Conservation (phyloP, 179 eudicot species). For the Silene noctiflora region DNA sequence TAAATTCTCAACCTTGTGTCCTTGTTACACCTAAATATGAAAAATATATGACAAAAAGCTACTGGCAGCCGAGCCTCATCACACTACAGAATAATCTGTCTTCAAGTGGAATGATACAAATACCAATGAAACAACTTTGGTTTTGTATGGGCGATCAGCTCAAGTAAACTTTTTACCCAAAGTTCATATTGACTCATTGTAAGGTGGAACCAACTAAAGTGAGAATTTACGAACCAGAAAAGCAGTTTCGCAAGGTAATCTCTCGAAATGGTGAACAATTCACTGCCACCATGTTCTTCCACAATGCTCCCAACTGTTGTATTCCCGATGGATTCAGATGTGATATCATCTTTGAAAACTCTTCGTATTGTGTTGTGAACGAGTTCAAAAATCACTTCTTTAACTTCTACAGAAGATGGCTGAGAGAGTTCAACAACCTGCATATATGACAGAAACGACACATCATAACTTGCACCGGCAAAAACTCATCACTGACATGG, state of each 20-base stretch:
- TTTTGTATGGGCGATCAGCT: conserved; percentile 8
- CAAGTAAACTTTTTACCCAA: conserved; percentile 1
- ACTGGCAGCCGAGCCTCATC: no score
- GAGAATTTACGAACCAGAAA: conserved; percentile 48
- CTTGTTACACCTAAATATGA: not conserved
- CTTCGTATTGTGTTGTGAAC: conserved; percentile 49
- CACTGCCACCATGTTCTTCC: conserved; percentile 35
- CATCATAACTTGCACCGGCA: not conserved
- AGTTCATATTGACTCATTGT: not conserved
- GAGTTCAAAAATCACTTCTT: conserved; percentile 68
- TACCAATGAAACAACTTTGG: not conserved
- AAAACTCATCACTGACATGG: not conserved
- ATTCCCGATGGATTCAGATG: conserved; percentile 33
- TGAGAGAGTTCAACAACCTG: conserved; percentile 81
- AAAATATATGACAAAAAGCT: not conserved
- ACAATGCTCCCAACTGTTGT: conserved; percentile 33
- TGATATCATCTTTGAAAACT: conserved; percentile 52
- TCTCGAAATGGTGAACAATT: conserved; percentile 60
- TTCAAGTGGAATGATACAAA: not conserved
- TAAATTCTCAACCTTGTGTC: not conserved
- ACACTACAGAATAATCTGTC: no score
- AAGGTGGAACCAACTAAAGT: conserved; percentile 15
- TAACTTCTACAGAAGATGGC: conserved; percentile 79
- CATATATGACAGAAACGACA: conserved; percentile 10
- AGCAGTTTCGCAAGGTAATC: conserved; percentile 91